These are phyloP conservation scores for Entophlyctis luteolus DNA, from an alignment of 192 early-diverging fungal genomes.

Conservation along the genomic window DNA sequence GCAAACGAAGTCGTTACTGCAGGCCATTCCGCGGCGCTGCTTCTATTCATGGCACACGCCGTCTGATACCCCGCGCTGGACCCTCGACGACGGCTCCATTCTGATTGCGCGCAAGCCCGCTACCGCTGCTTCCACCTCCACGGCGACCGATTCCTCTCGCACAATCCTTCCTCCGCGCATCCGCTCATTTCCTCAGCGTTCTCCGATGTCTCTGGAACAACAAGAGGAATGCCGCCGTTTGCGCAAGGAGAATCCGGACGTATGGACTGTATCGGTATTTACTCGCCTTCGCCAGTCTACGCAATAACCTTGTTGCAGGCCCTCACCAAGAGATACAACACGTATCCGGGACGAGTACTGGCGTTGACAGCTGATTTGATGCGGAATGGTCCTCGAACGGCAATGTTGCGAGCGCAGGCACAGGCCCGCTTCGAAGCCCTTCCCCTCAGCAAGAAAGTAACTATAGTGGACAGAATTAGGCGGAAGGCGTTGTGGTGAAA, in stretches of 20 bases:
- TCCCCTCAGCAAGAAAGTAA: slow-evolving; percentile 39
- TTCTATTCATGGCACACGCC: slow-evolving; percentile 48
- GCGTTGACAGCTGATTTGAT: slow-evolving; percentile 1
- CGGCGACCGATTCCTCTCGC: not conserved
- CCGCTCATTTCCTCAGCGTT: slow-evolving; percentile 12
- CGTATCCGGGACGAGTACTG: slow-evolving; percentile 14
- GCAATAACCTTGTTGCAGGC: not conserved
- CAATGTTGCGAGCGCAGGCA: slow-evolving; percentile 25
- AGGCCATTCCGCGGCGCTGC: slow-evolving; percentile 18
- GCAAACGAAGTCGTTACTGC: too few species aligned
- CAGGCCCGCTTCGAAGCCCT: slow-evolving; percentile 32
- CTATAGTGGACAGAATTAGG: slow-evolving; percentile 40
- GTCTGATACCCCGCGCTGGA: slow-evolving; percentile 31
- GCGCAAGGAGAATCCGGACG: slow-evolving; percentile 30
- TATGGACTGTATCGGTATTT: slow-evolving; percentile 29
- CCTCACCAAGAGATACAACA: slow-evolving; percentile 18
- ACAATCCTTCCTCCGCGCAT: slow-evolving; percentile 28
- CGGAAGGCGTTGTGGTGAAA: slow-evolving; percentile 52
- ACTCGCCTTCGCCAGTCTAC: not conserved
- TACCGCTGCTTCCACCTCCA: not conserved
- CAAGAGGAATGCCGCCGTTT: slow-evolving; percentile 25
- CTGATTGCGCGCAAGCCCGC: slow-evolving; percentile 29
- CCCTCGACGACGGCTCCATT: slow-evolving; percentile 42
- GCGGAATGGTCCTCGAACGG: slow-evolving; percentile 6
- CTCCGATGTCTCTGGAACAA: slow-evolving; percentile 24